Evolutionary conservation across 495 filamentous ascomycete genomes (phyloP).

Genomic region (Poronia punctata): DNA sequence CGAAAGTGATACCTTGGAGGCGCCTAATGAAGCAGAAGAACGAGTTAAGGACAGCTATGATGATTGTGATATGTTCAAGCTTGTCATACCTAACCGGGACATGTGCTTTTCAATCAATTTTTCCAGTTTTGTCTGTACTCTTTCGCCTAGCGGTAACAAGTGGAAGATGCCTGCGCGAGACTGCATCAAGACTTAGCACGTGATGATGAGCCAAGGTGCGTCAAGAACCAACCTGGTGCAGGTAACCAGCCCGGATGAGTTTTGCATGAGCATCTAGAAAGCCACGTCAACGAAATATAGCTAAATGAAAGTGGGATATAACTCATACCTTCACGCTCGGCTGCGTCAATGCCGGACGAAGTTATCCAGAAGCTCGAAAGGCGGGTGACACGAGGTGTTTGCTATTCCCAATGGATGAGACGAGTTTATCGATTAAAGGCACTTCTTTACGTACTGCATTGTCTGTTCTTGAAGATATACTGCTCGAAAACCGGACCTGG

Average conservation of each 20-base stretch:
- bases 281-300: conserved; percentile 8
- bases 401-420: background rate
- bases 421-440: background rate
- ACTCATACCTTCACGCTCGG: conserved; percentile 41
- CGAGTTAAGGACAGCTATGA: conserved; percentile 1
- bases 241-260: conserved; percentile 69
- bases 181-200: conserved; percentile 19
- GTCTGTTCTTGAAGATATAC: background rate
- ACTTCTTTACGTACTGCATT: conserved; percentile 10
- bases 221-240: conserved; percentile 56
- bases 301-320: conserved; percentile 4
- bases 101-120: conserved; percentile 83
- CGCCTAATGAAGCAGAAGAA: conserved; percentile 43
- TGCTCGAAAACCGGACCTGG: conserved; percentile 4
- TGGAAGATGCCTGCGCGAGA: conserved; percentile 90
- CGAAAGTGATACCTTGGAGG: conserved; percentile 81
- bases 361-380: conserved; percentile 73
- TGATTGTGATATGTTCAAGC: no score
- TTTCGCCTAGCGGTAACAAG: conserved; percentile 78
- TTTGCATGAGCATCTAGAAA: conserved; percentile 62
- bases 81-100: conserved; percentile 60
- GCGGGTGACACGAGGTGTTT: conserved; percentile 30
- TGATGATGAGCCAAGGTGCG: background rate
- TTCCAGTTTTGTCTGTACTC: conserved; percentile 87
- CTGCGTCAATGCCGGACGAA: conserved; percentile 60